These are phyloP conservation scores for Colletotrichum nymphaeae DNA, from an alignment of 2,329 filamentous ascomycete species.

Conservation along the genomic window DNA sequence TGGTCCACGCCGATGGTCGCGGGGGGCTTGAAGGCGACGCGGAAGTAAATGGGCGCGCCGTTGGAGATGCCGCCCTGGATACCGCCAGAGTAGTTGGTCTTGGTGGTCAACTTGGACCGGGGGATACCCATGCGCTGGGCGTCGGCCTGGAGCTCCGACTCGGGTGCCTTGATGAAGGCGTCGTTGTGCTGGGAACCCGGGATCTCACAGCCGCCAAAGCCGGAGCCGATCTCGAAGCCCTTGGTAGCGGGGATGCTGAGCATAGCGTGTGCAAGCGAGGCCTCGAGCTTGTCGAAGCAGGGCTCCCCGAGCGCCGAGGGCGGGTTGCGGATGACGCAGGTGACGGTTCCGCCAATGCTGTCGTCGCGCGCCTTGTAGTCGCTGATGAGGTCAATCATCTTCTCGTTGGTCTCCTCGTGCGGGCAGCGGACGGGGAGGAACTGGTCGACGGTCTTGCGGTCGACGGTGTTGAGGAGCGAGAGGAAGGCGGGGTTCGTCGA, in stretches of 20 bases:
- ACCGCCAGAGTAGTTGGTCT: slow-evolving; percentile 94
- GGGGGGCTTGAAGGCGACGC: slow-evolving; percentile 92
- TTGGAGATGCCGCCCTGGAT: slow-evolving; percentile 97
- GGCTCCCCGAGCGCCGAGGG: slow-evolving; percentile 92
- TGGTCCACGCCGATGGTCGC: slow-evolving; percentile 94
- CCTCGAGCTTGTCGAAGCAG: slow-evolving; percentile 95
- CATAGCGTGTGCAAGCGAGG: slow-evolving; percentile 92
- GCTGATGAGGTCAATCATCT: slow-evolving; percentile 85
- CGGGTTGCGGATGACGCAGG: slow-evolving; percentile 89
- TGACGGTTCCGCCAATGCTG: slow-evolving; percentile 94
- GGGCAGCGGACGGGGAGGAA: slow-evolving; percentile 92
- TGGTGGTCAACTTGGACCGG: slow-evolving; percentile 78
- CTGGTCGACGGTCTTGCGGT: slow-evolving; percentile 81
- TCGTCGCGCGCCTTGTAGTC: slow-evolving; percentile 82
- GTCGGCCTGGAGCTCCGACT: slow-evolving; percentile 45
- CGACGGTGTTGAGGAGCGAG: slow-evolving; percentile 76
- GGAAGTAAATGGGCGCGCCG: slow-evolving; percentile 93
- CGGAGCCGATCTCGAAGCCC: slow-evolving; percentile 94
- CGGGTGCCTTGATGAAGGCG: slow-evolving; percentile 75
- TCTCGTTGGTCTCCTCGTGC: slow-evolving; percentile 68
- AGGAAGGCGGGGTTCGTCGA: slow-evolving; percentile 85
- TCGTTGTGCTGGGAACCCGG: slow-evolving; percentile 95
- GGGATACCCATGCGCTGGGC: slow-evolving; percentile 55
- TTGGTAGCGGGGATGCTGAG: slow-evolving; percentile 94
- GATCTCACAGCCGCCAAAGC: slow-evolving; percentile 88